Evolutionary conservation across 2,329 filamentous ascomycete species (phyloP), one percentile per base, ranked within the genome.

Genomic region (Dactylellina parvicollis): DNA sequence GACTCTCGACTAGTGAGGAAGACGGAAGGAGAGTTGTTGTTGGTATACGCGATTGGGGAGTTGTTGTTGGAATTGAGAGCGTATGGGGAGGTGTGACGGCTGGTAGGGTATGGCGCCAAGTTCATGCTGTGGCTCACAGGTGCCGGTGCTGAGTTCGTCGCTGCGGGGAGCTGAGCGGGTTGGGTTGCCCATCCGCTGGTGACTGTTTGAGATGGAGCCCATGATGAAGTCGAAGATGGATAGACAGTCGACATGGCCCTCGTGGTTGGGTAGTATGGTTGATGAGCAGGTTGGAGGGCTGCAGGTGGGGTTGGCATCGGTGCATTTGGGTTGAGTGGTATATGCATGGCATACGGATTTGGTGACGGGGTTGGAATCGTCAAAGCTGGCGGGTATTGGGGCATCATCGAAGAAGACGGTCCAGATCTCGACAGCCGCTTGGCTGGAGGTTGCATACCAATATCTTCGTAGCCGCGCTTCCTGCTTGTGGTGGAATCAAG

Each of bases 1-100:
- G 94, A 98, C 75, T 91, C 89, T 65, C 95, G 87, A 79, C 96
- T 92, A 78, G 91, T 90, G 36, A 97, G 84, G 81, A 96, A 96
- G 78, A 92, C 87, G 9, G 91, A 93, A 0, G 94, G 94, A 30
- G 95, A 98, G 75, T 95, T 72, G 86, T 30, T 80, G 80, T 76
- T 22, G 78, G 78, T 40, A 78, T 79, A 86, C 83, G 75, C 84
- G 86, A 71, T 85, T 82, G 61, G 76, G 34, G 77, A 77, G 18
- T 82, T 81, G 14, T 81, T 77, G 78, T 82, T 82, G 32, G 75
- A 76, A 54, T 76, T 75, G 42, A 76, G 73, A 14, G 73, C 65
- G 34, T 75, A 77, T 60, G 76, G 76, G 14, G 76, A 77, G n/a
- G 74, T 75, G 36, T 75, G 73, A 46, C 75, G 59, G 60, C 76